Evolutionary conservation across 2,329 filamentous ascomycete genomes (phyloP).

Genomic region (Ceratocystis eucalypticola): DNA sequence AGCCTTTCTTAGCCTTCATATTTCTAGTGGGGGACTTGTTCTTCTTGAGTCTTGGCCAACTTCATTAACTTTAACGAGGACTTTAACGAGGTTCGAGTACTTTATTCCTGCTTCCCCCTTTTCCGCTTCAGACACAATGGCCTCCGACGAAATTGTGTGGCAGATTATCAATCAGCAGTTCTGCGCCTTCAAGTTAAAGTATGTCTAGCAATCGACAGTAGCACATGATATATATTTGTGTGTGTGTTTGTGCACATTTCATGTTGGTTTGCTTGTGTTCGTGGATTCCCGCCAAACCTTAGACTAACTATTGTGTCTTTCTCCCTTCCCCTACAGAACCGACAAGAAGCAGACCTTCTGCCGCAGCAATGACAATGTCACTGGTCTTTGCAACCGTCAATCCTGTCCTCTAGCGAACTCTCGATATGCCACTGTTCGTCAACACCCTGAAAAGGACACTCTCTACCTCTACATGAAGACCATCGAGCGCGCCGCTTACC

Average conservation of each 20-base stretch:
- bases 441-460: slow-evolving; percentile 64
- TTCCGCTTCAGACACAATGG: slow-evolving; percentile 40
- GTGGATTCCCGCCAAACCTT: not conserved
- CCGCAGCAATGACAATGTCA: slow-evolving; percentile 85
- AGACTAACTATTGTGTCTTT: not conserved
- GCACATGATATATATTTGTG: not conserved
- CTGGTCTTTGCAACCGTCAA: slow-evolving; percentile 70
- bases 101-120: not conserved
- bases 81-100: not conserved
- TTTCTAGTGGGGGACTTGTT: slow-evolving; percentile 9
- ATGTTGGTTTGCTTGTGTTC: not conserved
- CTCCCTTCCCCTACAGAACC: slow-evolving; percentile 38
- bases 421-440: slow-evolving; percentile 81
- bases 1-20: not conserved
- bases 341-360: slow-evolving; percentile 87
- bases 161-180: slow-evolving; percentile 91
- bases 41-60: not conserved
- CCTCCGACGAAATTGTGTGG: slow-evolving; percentile 95
- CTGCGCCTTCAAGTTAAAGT: slow-evolving; percentile 91
- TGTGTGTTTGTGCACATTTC: not conserved
- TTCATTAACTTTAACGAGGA: too few relatives aligned
- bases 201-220: slow-evolving; percentile 24
- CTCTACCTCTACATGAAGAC: slow-evolving; percentile 97
- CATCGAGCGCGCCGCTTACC: slow-evolving; percentile 74
- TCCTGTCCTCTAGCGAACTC: slow-evolving; percentile 85